phyloP scores from a whole-genome alignment of 371 early-diverging fungal species.

The Mortierella polycephala region DNA sequence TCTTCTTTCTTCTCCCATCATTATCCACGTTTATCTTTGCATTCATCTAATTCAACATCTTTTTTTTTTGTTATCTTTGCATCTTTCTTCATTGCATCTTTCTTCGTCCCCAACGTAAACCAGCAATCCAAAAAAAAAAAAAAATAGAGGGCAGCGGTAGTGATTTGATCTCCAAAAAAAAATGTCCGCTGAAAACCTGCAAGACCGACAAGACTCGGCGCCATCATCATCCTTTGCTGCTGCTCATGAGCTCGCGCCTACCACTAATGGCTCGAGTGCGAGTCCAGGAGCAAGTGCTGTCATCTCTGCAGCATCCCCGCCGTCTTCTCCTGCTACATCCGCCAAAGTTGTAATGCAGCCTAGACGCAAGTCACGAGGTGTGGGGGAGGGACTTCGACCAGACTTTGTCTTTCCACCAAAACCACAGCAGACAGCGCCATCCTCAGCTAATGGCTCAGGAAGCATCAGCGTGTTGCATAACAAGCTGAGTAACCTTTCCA shows the following conservation, averaged over 20 bases:
- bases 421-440: conserved; percentile 26
- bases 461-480: conserved; percentile 2
- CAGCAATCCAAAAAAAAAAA: too few relatives aligned
- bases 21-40: neutral
- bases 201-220: neutral
- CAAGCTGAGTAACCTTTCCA: conserved; percentile 6
- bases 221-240: conserved; percentile 15
- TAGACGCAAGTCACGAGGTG: conserved; percentile 40
- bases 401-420: conserved; percentile 52
- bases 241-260: conserved; percentile 12
- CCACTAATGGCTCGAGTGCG: conserved; percentile 5
- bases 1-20: neutral
- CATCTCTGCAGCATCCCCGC: neutral
- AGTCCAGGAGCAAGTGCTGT: neutral
- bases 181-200: conserved; percentile 3
- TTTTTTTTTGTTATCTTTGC: neutral
- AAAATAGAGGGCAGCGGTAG: too few relatives aligned
- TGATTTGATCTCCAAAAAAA: neutral
- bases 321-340: conserved; percentile 11
- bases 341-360: conserved; percentile 48
- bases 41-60: neutral
- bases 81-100: neutral
- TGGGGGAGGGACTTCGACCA: conserved; percentile 40
- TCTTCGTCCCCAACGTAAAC: neutral
- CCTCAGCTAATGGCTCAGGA: conserved; percentile 15